Conservation (phyloP, 164 flowering plant genomes). For the Vitis riparia region DNA sequence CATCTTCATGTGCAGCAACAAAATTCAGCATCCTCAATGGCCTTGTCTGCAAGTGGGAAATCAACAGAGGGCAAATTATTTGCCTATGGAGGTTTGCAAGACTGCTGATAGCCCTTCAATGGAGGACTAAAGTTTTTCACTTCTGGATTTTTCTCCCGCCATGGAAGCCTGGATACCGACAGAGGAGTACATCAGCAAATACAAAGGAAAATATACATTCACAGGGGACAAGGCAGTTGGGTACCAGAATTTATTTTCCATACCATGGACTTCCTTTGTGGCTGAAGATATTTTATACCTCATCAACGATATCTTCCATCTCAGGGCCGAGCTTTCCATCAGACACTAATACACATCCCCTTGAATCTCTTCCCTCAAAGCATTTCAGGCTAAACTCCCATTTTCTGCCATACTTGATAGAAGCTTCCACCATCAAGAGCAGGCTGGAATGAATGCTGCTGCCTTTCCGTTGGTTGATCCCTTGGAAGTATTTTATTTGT, state of each 20-base stretch:
- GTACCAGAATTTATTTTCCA: constrained; percentile 71
- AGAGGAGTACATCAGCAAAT: constrained; percentile 73
- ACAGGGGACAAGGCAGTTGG: constrained; percentile 98
- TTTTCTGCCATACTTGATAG: constrained; percentile 36
- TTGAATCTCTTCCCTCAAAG: background rate
- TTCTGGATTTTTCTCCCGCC: too few species aligned
- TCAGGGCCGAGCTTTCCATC: constrained; percentile 91
- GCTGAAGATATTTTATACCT: constrained; percentile 80
- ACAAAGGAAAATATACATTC: constrained; percentile 91
- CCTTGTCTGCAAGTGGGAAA: constrained; percentile 99
- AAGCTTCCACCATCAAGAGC: constrained; percentile 29
- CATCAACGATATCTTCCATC: constrained; percentile 77
- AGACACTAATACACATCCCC: constrained; percentile 25
- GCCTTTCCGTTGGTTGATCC: constrained; percentile 82
- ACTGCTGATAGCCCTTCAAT: too few species aligned
- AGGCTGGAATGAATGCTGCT: constrained; percentile 18
- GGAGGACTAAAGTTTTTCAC: too few species aligned
- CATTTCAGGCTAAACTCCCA: too few species aligned
- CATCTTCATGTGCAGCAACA: too few species aligned
- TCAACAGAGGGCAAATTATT: constrained; percentile 79
- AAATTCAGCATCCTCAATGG: constrained; percentile 77
- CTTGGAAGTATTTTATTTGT: constrained; percentile 79
- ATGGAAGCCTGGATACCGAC: background rate
- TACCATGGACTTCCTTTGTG: constrained; percentile 74
- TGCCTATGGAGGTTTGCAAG: constrained; percentile 88